A percentile compares a stretch with the other conserved stretches of the same genome.
These are phyloP conservation scores for Anthracocystis setariae DNA, from an alignment of 1,284 basidiomycete species.

Conservation along the genomic window DNA sequence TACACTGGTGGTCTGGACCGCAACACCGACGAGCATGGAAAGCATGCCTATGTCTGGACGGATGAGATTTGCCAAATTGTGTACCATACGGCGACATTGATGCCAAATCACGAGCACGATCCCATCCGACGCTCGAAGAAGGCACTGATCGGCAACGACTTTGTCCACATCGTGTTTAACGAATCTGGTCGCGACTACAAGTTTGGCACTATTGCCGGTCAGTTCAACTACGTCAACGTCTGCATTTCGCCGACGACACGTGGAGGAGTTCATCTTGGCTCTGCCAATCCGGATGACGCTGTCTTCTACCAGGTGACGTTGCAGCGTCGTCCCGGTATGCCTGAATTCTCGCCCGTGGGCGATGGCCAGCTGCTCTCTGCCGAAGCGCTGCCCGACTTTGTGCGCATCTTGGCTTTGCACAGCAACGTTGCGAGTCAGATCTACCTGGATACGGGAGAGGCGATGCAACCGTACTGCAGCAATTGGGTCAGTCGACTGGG, in stretches of 20 bases:
- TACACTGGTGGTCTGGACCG: constrained; percentile 92
- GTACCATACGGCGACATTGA: constrained; percentile 95
- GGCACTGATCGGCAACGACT: constrained; percentile 67
- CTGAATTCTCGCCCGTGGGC: constrained; percentile 64
- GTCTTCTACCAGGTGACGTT: constrained; percentile 66
- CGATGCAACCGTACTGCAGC: constrained; percentile 62
- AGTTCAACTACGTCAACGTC: constrained; percentile 98
- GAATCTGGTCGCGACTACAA: constrained; percentile 74
- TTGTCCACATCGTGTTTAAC: constrained; percentile 86
- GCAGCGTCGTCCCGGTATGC: constrained; percentile 60
- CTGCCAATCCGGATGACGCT: constrained; percentile 58
- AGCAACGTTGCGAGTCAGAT: constrained; percentile 65
- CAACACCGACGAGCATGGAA: constrained; percentile 79
- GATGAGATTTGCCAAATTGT: constrained; percentile 95
- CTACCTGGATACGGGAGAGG: constrained; percentile 62
- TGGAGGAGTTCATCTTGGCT: constrained; percentile 57
- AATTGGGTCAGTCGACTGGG: constrained; percentile 60
- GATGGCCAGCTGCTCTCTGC: constrained; percentile 63
- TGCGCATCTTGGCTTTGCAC: constrained; percentile 62
- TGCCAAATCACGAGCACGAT: constrained; percentile 75
- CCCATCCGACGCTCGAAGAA: constrained; percentile 58
- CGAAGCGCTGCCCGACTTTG: constrained; percentile 58
- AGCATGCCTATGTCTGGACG: constrained; percentile 87
- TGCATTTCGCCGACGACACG: constrained; percentile 74
- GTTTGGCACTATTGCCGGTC: constrained; percentile 89